Conservation (phyloP, 768 basidiomycete genomes). For the Lentinus brumalis region DNA sequence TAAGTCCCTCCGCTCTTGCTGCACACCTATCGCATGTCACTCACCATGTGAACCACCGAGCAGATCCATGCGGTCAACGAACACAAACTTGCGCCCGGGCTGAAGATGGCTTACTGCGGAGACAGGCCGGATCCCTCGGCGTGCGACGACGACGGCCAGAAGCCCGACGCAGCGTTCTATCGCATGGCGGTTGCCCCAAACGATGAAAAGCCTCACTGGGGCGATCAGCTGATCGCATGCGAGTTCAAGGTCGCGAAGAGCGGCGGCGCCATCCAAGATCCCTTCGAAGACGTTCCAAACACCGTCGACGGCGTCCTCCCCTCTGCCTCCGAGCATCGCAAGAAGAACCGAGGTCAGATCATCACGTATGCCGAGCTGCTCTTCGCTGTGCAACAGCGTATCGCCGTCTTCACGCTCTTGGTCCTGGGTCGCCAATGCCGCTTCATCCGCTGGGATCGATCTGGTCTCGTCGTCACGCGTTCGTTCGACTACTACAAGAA, state of each 20-base stretch:
- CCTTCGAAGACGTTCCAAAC: neutral
- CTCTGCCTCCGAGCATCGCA: neutral
- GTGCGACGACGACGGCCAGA: neutral
- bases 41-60: neutral
- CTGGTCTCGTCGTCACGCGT: slow-evolving; percentile 2
- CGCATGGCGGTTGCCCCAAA: neutral
- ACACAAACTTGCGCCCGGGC: neutral
- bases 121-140: neutral
- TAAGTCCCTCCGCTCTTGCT: neutral
- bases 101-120: neutral
- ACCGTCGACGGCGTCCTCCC: neutral
- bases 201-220: slow-evolving; percentile 12
- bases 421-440: slow-evolving; percentile 7
- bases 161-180: slow-evolving; percentile 7
- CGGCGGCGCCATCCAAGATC: neutral
- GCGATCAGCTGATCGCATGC: slow-evolving; percentile 7
- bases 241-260: slow-evolving; percentile 1
- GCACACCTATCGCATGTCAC: no score
- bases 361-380: slow-evolving; percentile 5
- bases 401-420: slow-evolving; percentile 5
- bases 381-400: slow-evolving; percentile 10
- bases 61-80: slow-evolving; percentile 1
- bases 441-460: slow-evolving; percentile 10
- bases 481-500: slow-evolving; percentile 10
- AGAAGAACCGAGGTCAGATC: slow-evolving; percentile 1